Conservation (phyloP, 495 filamentous ascomycete species). For the Hypoxylon lienhwacheense region DNA sequence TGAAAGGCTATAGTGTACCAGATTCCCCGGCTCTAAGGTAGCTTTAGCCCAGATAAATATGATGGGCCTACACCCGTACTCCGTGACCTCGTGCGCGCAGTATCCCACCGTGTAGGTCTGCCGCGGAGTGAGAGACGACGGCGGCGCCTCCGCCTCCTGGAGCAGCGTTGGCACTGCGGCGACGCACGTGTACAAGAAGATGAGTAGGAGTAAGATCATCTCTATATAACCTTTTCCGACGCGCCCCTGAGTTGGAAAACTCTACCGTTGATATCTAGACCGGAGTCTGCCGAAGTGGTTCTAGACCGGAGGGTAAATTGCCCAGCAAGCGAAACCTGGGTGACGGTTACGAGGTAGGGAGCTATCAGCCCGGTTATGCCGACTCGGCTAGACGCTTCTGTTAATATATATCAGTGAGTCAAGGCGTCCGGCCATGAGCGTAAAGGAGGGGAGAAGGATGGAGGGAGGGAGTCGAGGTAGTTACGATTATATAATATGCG, state of each 20-base stretch:
- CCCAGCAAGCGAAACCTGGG: too few species aligned
- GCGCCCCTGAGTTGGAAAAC: too few species aligned
- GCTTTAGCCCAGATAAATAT: slow-evolving; percentile 54
- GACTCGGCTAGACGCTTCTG: too few species aligned
- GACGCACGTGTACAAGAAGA: slow-evolving; percentile 13
- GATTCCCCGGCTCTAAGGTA: slow-evolving; percentile 54
- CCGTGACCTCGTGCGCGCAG: slow-evolving; percentile 46
- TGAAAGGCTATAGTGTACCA: slow-evolving; percentile 41
- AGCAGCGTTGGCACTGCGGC: slow-evolving; percentile 21
- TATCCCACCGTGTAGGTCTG: slow-evolving; percentile 33
- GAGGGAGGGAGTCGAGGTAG: too few species aligned
- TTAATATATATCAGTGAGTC: background rate
- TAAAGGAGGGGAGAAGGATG: background rate
- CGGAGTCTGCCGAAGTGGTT: too few species aligned
- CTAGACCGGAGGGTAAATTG: too few species aligned
- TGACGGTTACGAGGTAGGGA: too few species aligned
- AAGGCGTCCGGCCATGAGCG: background rate
- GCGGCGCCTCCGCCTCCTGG: too few species aligned
- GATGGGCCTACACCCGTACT: slow-evolving; percentile 46
- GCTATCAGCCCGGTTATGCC: too few species aligned
- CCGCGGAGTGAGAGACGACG: slow-evolving; percentile 22
- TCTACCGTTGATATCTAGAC: too few species aligned
- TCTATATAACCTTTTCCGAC: slow-evolving; percentile 13
- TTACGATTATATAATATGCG: slow-evolving; percentile 12
- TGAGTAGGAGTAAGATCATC: slow-evolving; percentile 11